Conservation (phyloP, 2,329 filamentous ascomycete species). For the Zasmidium cellare region DNA sequence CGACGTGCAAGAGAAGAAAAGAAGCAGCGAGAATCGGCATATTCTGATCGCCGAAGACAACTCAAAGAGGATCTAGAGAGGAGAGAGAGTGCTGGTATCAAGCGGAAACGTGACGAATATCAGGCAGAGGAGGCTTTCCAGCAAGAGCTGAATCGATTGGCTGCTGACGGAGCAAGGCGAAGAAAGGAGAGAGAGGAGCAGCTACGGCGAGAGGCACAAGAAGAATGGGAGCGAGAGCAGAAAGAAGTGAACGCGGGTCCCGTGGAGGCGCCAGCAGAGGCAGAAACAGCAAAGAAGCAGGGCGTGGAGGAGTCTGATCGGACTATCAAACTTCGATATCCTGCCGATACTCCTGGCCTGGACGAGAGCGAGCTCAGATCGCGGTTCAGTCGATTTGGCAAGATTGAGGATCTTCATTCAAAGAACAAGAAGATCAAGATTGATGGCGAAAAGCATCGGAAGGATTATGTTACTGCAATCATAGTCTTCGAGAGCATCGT, state of each 20-base stretch:
- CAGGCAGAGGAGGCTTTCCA: constrained; percentile 60
- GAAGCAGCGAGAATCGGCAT: constrained; percentile 68
- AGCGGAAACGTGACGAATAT: constrained; percentile 46
- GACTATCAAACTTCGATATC: constrained; percentile 57
- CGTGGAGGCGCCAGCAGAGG: not conserved
- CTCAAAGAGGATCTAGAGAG: constrained; percentile 87
- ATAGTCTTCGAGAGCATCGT: constrained; percentile 60
- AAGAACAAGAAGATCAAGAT: constrained; percentile 54
- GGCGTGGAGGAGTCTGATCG: constrained; percentile 55
- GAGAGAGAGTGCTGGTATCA: constrained; percentile 59
- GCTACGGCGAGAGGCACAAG: constrained; percentile 54
- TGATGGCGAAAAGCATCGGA: constrained; percentile 31
- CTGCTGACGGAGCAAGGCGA: constrained; percentile 53
- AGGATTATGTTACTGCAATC: constrained; percentile 48
- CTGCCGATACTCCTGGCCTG: constrained; percentile 30
- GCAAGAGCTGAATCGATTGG: constrained; percentile 48
- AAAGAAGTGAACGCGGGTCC: constrained; percentile 5
- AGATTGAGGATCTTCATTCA: constrained; percentile 56
- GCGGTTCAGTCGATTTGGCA: constrained; percentile 57
- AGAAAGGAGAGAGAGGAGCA: constrained; percentile 56
- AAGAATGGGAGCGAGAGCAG: constrained; percentile 46
- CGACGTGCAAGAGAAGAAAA: constrained; percentile 70
- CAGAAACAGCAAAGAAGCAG: not conserved
- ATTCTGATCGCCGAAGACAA: constrained; percentile 66
- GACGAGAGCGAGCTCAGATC: constrained; percentile 48